Conservation (phyloP, 495 filamentous ascomycete species). For the Emericellopsis terricola region DNA sequence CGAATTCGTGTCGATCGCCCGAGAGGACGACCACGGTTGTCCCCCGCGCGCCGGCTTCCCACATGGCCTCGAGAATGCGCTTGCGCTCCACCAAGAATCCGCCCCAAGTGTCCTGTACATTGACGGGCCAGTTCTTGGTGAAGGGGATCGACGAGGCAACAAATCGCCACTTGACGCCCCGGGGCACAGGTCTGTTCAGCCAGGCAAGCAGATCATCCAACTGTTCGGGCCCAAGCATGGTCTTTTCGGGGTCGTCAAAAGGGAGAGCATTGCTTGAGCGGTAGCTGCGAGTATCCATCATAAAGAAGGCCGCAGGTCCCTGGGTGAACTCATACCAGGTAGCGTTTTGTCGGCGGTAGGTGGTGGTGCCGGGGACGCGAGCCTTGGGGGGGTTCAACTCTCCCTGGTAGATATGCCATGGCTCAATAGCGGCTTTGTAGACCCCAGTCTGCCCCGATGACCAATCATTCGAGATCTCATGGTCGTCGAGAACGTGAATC, state of each 20-base stretch:
- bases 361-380: constrained; percentile 15
- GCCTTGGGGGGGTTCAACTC: constrained; percentile 61
- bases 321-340: constrained; percentile 79
- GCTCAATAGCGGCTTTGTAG: constrained; percentile 61
- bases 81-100: constrained; percentile 68
- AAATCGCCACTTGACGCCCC: constrained; percentile 84
- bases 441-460: constrained; percentile 52
- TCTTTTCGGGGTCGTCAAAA: constrained; percentile 39
- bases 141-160: constrained; percentile 77
- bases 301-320: constrained; percentile 84
- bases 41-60: constrained; percentile 54
- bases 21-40: constrained; percentile 69
- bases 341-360: constrained; percentile 22
- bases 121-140: constrained; percentile 89
- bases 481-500: constrained; percentile 93
- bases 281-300: constrained; percentile 83
- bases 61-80: constrained; percentile 74
- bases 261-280: constrained; percentile 39
- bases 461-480: constrained; percentile 87
- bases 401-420: constrained; percentile 73
- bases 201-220: constrained; percentile 62
- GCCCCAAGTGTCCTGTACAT: constrained; percentile 76
- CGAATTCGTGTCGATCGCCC: constrained; percentile 91
- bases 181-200: constrained; percentile 46
- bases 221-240: constrained; percentile 73